Evolutionary conservation across 106 monocot species (phyloP).

Genomic region (Acorus calamus): DNA sequence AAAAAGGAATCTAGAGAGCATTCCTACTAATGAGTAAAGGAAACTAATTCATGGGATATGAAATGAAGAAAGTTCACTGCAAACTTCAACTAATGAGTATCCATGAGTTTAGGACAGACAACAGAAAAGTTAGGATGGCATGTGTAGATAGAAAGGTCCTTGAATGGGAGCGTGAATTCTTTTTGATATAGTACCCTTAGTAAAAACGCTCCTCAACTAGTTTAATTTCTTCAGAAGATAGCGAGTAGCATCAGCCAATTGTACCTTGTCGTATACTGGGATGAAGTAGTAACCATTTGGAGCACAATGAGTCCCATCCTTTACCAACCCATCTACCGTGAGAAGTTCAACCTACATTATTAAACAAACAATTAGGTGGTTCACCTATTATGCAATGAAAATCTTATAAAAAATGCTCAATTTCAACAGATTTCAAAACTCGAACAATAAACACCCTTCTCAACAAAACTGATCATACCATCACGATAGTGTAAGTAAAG

Average conservation of each 20-base stretch:
- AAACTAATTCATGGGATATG: too few species aligned
- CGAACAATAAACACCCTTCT: background rate
- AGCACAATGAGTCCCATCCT: conserved; percentile 90
- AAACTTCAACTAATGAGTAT: background rate
- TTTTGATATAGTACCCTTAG: too few species aligned
- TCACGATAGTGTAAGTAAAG: too few species aligned
- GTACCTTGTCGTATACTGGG: conserved; percentile 95
- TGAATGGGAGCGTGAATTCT: too few species aligned
- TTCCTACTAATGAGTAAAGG: too few species aligned
- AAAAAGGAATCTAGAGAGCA: too few species aligned
- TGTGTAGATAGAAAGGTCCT: too few species aligned
- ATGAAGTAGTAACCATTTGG: conserved; percentile 99
- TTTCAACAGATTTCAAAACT: background rate
- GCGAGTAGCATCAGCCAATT: background rate
- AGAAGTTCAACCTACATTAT: conserved; percentile 74
- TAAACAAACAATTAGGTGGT: background rate
- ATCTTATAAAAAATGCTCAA: background rate
- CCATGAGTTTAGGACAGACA: too few species aligned
- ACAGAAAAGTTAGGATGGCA: too few species aligned
- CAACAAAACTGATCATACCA: too few species aligned
- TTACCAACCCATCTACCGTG: conserved; percentile 78
- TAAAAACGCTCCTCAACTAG: too few species aligned
- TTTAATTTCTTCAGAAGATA: too few species aligned
- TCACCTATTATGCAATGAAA: background rate
- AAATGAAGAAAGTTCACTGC: background rate